Evolutionary conservation across 345 rosid genomes (phyloP).

Genomic region (Aquilaria sinensis): DNA sequence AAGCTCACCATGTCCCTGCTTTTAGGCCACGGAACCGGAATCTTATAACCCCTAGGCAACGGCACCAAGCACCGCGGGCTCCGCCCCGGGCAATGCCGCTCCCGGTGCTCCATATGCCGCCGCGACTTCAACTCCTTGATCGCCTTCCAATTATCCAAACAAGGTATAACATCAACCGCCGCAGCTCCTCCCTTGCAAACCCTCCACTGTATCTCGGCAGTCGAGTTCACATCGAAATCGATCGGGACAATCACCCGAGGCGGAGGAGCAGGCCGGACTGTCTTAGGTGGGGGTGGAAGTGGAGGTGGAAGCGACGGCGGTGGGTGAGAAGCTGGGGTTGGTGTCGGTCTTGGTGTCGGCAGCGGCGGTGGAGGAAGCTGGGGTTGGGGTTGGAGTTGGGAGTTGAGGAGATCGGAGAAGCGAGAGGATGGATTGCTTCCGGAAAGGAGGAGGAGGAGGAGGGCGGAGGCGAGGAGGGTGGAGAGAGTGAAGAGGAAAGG

Average conservation of each 20-base stretch:
- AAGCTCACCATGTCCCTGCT: constrained; percentile 98
- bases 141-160: constrained; percentile 66
- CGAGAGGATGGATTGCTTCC: constrained; percentile 26
- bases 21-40: constrained; percentile 78
- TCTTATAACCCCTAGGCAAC: constrained; percentile 62
- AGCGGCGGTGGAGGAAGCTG: constrained; percentile 14
- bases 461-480: constrained; percentile 27
- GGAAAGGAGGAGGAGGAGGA: constrained; percentile 28
- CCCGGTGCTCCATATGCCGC: constrained; percentile 86
- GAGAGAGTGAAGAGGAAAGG: constrained; percentile 45
- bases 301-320: background rate
- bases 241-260: constrained; percentile 1
- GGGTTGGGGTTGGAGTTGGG: constrained; percentile 2
- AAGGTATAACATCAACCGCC: constrained; percentile 70
- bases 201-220: constrained; percentile 34
- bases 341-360: constrained; percentile 14
- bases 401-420: constrained; percentile 26
- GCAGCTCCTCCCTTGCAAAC: constrained; percentile 39
- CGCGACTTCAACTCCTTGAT: constrained; percentile 57
- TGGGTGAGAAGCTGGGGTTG: constrained; percentile 15
- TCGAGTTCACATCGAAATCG: constrained; percentile 11
- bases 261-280: background rate
- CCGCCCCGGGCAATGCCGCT: constrained; percentile 79
- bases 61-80: constrained; percentile 62
- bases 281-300: background rate